Evolutionary conservation across 306 rosid genomes (phyloP).

Genomic region (Cucurbita moschata): DNA sequence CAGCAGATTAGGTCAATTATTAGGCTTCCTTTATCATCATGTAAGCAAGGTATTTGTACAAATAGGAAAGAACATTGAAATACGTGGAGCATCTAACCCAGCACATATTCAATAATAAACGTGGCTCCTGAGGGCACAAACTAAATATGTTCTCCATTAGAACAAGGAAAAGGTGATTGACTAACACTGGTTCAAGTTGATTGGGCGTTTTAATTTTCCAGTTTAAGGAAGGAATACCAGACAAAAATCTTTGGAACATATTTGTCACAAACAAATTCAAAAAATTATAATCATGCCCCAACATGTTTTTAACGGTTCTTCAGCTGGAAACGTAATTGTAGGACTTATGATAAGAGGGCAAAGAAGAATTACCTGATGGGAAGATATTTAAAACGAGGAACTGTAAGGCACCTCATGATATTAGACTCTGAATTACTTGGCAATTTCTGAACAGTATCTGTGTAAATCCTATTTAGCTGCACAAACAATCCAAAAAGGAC

Average conservation of each 20-base stretch:
- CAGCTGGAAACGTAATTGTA: neutral
- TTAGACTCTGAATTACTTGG: conserved; percentile 95
- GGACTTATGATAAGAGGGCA: neutral
- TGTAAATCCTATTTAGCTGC: conserved; percentile 87
- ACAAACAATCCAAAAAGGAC: conserved; percentile 96
- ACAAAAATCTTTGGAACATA: neutral
- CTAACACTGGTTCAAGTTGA: neutral
- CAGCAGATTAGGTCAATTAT: neutral
- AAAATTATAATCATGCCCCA: neutral
- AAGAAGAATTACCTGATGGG: conserved; percentile 73
- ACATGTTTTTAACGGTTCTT: neutral
- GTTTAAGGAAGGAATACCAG: neutral
- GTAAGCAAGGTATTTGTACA: neutral
- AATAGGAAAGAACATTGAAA: neutral
- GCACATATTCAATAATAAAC: neutral
- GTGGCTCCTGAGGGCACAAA: neutral
- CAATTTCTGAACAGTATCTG: conserved; percentile 79
- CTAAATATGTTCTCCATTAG: neutral
- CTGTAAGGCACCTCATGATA: conserved; percentile 84
- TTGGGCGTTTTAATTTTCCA: neutral
- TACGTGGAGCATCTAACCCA: neutral
- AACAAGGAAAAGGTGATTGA: neutral
- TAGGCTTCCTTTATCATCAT: neutral
- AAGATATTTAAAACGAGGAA: conserved; percentile 95
- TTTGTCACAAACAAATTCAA: neutral